Conservation (phyloP, 805 yeast genomes). For the Wickerhamomyces subpelliculosus region DNA sequence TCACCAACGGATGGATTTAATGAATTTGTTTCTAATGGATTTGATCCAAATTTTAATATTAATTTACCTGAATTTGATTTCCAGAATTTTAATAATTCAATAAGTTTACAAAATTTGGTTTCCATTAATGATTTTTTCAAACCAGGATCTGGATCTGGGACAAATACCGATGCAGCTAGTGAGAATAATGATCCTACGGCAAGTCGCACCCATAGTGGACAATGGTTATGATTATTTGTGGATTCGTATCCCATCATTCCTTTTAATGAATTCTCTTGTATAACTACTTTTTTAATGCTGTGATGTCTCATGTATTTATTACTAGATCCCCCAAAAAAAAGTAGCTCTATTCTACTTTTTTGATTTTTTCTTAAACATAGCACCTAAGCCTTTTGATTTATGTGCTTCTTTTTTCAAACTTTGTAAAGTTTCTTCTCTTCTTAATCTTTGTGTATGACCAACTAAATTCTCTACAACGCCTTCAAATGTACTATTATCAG, state of each 20-base stretch:
- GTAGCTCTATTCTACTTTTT: not conserved
- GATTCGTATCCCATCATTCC: no score
- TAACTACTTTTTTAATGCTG: no score
- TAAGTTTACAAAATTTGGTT: slow-evolving; percentile 18
- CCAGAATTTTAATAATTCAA: slow-evolving; percentile 15
- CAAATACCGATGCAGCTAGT: not conserved
- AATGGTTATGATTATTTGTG: no score
- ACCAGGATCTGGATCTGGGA: no score
- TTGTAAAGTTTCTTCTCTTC: slow-evolving; percentile 40
- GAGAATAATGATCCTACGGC: not conserved
- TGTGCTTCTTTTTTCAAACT: slow-evolving; percentile 26
- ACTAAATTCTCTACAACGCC: slow-evolving; percentile 83
- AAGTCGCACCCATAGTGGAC: no score
- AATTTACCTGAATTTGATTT: slow-evolving; percentile 21
- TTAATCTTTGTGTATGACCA: slow-evolving; percentile 80
- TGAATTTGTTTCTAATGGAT: slow-evolving; percentile 9
- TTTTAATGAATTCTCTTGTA: no score
- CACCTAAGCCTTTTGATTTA: slow-evolving; percentile 9
- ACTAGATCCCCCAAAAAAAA: no score
- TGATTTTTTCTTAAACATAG: slow-evolving; percentile 2
- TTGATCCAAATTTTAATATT: slow-evolving; percentile 15
- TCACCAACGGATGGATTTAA: slow-evolving; percentile 4
- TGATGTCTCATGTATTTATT: no score
- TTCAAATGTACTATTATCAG: slow-evolving; percentile 74
- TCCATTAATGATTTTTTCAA: slow-evolving; percentile 13